Evolutionary conservation across 495 filamentous ascomycete species (phyloP).

Genomic region (Daldinia caldariorum): DNA sequence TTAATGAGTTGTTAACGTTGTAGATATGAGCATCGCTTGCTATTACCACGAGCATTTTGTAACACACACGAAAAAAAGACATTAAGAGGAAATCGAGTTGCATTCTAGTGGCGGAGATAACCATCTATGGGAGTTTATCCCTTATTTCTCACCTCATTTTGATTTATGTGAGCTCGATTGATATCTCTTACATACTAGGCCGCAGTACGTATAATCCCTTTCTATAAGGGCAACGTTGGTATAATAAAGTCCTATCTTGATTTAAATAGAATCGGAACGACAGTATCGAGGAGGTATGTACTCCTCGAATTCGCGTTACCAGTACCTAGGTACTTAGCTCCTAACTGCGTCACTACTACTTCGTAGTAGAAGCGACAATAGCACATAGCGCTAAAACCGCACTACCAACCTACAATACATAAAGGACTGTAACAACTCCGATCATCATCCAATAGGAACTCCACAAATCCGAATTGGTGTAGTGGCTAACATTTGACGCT

Average conservation of each 20-base stretch:
- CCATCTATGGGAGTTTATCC: background rate
- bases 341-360: too few relatives aligned
- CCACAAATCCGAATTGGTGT: slow-evolving; percentile 50
- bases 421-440: background rate
- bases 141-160: background rate
- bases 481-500: slow-evolving; percentile 53
- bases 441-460: slow-evolving; percentile 2
- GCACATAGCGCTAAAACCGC: too few relatives aligned
- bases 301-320: too few relatives aligned
- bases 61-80: slow-evolving; percentile 5
- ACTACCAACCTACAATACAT: background rate
- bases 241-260: too few relatives aligned
- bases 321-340: too few relatives aligned
- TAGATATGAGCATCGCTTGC: slow-evolving; percentile 25
- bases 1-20: slow-evolving; percentile 19
- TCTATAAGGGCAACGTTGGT: too few relatives aligned
- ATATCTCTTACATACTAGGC: background rate
- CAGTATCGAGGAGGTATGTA: too few relatives aligned
- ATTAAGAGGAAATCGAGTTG: slow-evolving; percentile 17
- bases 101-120: background rate
- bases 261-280: too few relatives aligned
- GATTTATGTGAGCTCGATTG: background rate
- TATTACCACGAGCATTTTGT: slow-evolving; percentile 17
- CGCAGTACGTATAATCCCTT: too few relatives aligned
- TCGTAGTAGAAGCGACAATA: too few relatives aligned